These are phyloP conservation scores for Colletotrichum lentis DNA, from an alignment of 2,329 filamentous ascomycete genomes.

Conservation along the genomic window DNA sequence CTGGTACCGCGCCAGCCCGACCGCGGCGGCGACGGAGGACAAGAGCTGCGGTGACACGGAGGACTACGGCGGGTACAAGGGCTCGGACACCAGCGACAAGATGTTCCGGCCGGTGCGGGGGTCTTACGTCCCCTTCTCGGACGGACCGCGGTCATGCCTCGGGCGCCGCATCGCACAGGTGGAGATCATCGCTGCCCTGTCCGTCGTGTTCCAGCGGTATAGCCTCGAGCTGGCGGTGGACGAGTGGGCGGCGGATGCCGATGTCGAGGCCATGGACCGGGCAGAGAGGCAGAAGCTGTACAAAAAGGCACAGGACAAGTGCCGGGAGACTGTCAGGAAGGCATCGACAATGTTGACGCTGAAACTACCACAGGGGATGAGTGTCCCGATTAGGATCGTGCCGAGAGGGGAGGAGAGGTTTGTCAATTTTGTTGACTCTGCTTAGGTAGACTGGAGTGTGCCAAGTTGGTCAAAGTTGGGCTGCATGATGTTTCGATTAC, in stretches of 20 bases:
- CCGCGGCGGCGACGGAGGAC: conserved; percentile 40
- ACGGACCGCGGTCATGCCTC: conserved; percentile 65
- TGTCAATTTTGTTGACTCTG: conserved; percentile 50
- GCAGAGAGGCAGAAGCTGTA: conserved; percentile 63
- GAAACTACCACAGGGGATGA: conserved; percentile 67
- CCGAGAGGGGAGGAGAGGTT: conserved; percentile 76
- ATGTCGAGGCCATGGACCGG: conserved; percentile 60
- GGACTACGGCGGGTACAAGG: conserved; percentile 66
- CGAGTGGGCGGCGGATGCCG: conserved; percentile 62
- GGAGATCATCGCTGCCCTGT: conserved; percentile 64
- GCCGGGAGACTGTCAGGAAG: conserved; percentile 59
- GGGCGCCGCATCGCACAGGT: conserved; percentile 68
- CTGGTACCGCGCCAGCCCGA: conserved; percentile 64
- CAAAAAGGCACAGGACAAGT: conserved; percentile 65
- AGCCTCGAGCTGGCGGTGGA: conserved; percentile 76
- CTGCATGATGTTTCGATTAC: background rate
- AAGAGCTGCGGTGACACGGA: conserved; percentile 46
- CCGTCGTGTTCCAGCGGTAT: conserved; percentile 65
- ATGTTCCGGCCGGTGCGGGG: conserved; percentile 69
- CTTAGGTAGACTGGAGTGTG: conserved; percentile 16
- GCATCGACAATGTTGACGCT: conserved; percentile 74
- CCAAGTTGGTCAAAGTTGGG: background rate
- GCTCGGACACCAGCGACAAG: conserved; percentile 67
- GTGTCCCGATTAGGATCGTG: conserved; percentile 74
- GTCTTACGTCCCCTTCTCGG: conserved; percentile 66